Base-by-base conservation (phyloP, 2,329 filamentous ascomycete species). In the Botrytis deweyae region DNA sequence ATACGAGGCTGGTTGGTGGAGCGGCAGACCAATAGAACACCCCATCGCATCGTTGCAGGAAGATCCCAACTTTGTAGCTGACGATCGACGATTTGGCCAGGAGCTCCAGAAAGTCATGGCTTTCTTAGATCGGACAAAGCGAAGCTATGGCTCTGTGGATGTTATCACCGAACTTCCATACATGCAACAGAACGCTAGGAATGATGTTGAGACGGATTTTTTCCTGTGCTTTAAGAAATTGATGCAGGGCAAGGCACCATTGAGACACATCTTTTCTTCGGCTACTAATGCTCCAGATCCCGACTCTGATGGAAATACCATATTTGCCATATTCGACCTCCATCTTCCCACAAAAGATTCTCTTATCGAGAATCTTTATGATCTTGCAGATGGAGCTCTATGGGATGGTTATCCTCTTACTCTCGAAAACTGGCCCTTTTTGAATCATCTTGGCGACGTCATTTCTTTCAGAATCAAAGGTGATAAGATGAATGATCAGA, bases 1-100 rank as follows among this genome's bases (percentile, higher is more conserved):
- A 1, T 84, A 86, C 76, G 84, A 88, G 76, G 82, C 82, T 20
- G 85, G 88, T 74, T 91, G 89, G 89, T 91, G 89, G 89, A 86
- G 85, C 75, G 89, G 89, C 5, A 83, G 86, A 65, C 79, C 83
- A 14, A 90, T 90, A 55, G 76, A 77, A 10, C 42, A 73, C 16
- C 72, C 76, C 33, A 63, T 64, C 20, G 63, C 73, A 29, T 55
- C 72, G 42, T 70, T 72, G 46, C 74, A 78, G 7, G 76, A 71
- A 75, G 69, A 66, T 61, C 73, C 52, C 59, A 74, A 61, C 74
- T 76, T 36, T 62, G 80, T 49, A 71, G 77, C 46, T 81, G 80
- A 66, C 80, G 84, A 20, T 80, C 84, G 29, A 89, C 91, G 79
- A 76, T 90, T 2, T 89, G 91, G 69, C 6, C 68, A 72, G 38